Evolutionary conservation across 2,329 filamentous ascomycete species (phyloP).

Genomic region (Ilyonectria sp.): DNA sequence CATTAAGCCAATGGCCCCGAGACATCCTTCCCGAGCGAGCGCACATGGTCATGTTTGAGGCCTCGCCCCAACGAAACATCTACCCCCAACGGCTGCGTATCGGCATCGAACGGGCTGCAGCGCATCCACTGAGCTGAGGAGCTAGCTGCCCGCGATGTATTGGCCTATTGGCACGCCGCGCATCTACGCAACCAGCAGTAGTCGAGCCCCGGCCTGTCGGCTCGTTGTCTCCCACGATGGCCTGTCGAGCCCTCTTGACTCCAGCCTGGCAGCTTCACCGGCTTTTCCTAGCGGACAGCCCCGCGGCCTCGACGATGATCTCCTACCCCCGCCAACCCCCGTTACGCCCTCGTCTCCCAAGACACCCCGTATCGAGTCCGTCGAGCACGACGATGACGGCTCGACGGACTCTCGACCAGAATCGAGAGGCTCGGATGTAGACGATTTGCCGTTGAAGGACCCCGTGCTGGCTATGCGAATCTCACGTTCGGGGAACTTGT

Average conservation of each 20-base stretch:
- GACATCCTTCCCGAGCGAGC: constrained; percentile 33
- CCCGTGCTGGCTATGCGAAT: constrained; percentile 82
- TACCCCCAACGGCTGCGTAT: constrained; percentile 39
- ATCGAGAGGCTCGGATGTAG: constrained; percentile 46
- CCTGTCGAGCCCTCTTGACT: constrained; percentile 56
- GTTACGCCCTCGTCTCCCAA: constrained; percentile 68
- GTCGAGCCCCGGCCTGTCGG: constrained; percentile 66
- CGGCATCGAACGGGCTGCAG: constrained; percentile 35
- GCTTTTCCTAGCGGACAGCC: constrained; percentile 39
- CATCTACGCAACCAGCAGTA: constrained; percentile 84
- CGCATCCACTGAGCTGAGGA: constrained; percentile 43
- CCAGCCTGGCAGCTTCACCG: constrained; percentile 41
- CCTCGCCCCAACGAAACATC: constrained; percentile 35
- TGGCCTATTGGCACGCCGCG: constrained; percentile 90
- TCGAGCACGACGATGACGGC: constrained; percentile 67
- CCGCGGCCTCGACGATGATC: constrained; percentile 52
- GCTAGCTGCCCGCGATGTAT: constrained; percentile 76
- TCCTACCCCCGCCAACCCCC: constrained; percentile 61
- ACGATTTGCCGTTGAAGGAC: constrained; percentile 67
- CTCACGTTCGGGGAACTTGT: constrained; percentile 84
- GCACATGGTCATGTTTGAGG: constrained; percentile 48
- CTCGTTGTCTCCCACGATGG: constrained; percentile 74
- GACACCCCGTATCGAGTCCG: constrained; percentile 60
- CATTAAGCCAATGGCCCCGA: constrained; percentile 43
- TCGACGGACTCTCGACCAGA: constrained; percentile 42